Conservation (phyloP, 495 filamentous ascomycete genomes). For the Hamigera avellanea region DNA sequence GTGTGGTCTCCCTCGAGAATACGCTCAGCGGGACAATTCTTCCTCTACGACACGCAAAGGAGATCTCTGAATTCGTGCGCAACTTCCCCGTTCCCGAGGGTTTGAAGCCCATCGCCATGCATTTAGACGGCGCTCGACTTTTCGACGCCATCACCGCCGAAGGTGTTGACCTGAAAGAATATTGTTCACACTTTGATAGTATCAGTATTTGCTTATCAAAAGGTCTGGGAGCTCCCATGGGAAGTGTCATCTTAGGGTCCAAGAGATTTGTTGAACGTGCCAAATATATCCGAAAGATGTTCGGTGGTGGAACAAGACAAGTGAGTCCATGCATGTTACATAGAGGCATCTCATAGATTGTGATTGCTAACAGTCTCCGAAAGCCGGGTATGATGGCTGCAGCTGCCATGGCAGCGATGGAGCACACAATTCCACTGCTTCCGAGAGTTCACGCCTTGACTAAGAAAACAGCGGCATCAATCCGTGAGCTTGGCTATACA, state of each 20-base stretch:
- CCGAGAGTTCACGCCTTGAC: slow-evolving; percentile 8
- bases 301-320: slow-evolving; percentile 63
- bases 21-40: slow-evolving; percentile 59
- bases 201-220: slow-evolving; percentile 65
- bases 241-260: slow-evolving; percentile 51
- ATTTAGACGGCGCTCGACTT: slow-evolving; percentile 64
- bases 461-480: slow-evolving; percentile 2
- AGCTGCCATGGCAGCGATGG: slow-evolving; percentile 13
- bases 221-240: slow-evolving; percentile 66
- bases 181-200: slow-evolving; percentile 53
- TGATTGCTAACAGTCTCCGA: background rate
- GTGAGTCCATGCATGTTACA: background rate
- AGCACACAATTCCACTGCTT: slow-evolving; percentile 23
- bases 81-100: slow-evolving; percentile 6
- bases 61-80: slow-evolving; percentile 50
- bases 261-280: slow-evolving; percentile 46
- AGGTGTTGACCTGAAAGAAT: slow-evolving; percentile 45
- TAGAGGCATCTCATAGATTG: background rate
- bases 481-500: slow-evolving; percentile 38
- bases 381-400: slow-evolving; percentile 23
- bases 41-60: slow-evolving; percentile 48
- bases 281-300: slow-evolving; percentile 54
- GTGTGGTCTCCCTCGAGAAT: slow-evolving; percentile 61
- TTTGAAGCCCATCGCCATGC: slow-evolving; percentile 31
- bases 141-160: slow-evolving; percentile 50